These are phyloP conservation scores for Sungouiella thailandica DNA, from an alignment of 805 yeast genomes.

Conservation along the genomic window DNA sequence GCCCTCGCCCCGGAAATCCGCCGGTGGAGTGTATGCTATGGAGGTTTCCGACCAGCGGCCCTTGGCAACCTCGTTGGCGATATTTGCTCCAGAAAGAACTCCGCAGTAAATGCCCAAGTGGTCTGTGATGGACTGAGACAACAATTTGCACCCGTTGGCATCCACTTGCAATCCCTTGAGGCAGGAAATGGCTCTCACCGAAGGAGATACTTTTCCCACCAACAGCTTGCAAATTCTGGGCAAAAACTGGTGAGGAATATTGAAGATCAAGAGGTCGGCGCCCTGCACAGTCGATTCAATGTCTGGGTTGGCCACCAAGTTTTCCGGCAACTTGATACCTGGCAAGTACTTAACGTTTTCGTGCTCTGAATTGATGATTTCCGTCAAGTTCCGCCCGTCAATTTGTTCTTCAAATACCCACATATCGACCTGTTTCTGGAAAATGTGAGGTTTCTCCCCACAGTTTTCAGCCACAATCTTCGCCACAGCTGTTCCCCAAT, in stretches of 20 bases:
- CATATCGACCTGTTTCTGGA: slow-evolving; percentile 37
- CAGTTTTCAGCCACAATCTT: slow-evolving; percentile 42
- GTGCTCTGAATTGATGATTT: slow-evolving; percentile 38
- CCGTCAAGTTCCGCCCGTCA: slow-evolving; percentile 38
- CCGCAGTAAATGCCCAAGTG: slow-evolving; percentile 41
- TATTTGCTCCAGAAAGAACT: slow-evolving; percentile 44
- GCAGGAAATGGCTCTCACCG: slow-evolving; percentile 41
- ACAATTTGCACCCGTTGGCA: slow-evolving; percentile 39
- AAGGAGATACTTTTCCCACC: slow-evolving; percentile 34
- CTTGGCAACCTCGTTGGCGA: slow-evolving; percentile 44
- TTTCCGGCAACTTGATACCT: slow-evolving; percentile 36
- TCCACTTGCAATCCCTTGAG: slow-evolving; percentile 43
- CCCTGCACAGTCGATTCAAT: slow-evolving; percentile 33
- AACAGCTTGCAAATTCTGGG: slow-evolving; percentile 34
- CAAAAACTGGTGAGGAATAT: slow-evolving; percentile 44
- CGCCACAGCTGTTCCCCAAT: slow-evolving; percentile 47
- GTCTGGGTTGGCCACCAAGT: slow-evolving; percentile 38
- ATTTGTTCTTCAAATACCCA: slow-evolving; percentile 43
- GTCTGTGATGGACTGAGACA: slow-evolving; percentile 40
- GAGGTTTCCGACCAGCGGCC: slow-evolving; percentile 46
- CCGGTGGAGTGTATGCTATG: slow-evolving; percentile 37
- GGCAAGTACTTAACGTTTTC: slow-evolving; percentile 44
- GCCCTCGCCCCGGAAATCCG: slow-evolving; percentile 37
- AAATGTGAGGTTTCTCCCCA: slow-evolving; percentile 33
- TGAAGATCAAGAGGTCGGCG: slow-evolving; percentile 41